Evolutionary conservation across 1,284 basidiomycete species (phyloP).

Genomic region (Cryptococcus deneoformans): DNA sequence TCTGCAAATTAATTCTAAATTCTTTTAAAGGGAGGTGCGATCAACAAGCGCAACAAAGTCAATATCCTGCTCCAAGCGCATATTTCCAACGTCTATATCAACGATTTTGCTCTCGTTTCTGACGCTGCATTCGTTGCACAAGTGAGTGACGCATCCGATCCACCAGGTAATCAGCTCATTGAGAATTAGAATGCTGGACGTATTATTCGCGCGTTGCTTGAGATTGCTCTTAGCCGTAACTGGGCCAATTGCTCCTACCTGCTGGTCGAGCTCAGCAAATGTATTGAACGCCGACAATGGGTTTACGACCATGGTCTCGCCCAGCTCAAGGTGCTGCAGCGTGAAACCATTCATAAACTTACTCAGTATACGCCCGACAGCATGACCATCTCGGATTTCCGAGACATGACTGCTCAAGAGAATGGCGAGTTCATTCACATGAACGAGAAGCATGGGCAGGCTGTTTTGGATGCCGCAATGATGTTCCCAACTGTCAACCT

Average conservation of each 20-base stretch:
- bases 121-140: conserved; percentile 92
- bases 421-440: conserved; percentile 81
- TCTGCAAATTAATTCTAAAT: too few species aligned
- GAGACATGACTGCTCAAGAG: conserved; percentile 67
- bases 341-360: conserved; percentile 77
- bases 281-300: conserved; percentile 90
- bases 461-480: conserved; percentile 74
- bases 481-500: conserved; percentile 81
- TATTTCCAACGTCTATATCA: conserved; percentile 75
- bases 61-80: conserved; percentile 93
- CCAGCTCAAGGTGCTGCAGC: conserved; percentile 69
- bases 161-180: too few species aligned
- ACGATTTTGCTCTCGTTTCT: conserved; percentile 96
- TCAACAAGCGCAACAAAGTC: conserved; percentile 84
- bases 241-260: conserved; percentile 81
- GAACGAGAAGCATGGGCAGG: conserved; percentile 79
- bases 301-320: conserved; percentile 90
- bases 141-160: conserved; percentile 22
- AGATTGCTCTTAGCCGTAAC: conserved; percentile 88
- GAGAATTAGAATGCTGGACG: conserved; percentile 73
- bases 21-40: conserved; percentile 71
- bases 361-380: conserved; percentile 76
- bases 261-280: conserved; percentile 90
- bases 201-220: conserved; percentile 88
- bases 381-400: conserved; percentile 72